Conservation (phyloP, 2,329 filamentous ascomycete genomes). For the Aureobasidium sp. region DNA sequence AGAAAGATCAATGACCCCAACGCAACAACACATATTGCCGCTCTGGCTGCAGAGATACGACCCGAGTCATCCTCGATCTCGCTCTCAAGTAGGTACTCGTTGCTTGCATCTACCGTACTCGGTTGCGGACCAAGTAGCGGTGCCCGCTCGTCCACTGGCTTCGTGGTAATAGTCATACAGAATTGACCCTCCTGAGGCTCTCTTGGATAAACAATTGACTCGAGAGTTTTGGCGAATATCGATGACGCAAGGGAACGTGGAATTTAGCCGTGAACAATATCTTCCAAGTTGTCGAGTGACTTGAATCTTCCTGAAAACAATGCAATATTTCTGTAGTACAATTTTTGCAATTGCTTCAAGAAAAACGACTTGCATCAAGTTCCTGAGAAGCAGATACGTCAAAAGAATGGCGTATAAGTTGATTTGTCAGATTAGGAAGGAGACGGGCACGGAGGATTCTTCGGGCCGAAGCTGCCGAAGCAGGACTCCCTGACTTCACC, state of each 20-base stretch:
- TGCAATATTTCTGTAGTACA: background rate
- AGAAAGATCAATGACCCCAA: slow-evolving; percentile 30
- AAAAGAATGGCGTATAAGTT: background rate
- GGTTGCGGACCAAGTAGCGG: slow-evolving; percentile 21
- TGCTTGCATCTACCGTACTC: slow-evolving; percentile 20
- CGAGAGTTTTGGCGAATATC: background rate
- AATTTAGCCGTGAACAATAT: background rate
- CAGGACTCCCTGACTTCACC: background rate
- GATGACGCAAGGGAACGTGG: slow-evolving; percentile 8
- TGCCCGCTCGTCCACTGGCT: slow-evolving; percentile 19
- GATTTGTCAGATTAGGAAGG: slow-evolving; percentile 12
- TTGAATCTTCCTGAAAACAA: background rate
- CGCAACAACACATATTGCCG: slow-evolving; percentile 17
- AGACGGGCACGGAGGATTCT: background rate
- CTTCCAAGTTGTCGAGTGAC: background rate
- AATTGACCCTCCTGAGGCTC: background rate
- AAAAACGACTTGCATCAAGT: background rate
- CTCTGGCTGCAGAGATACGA: slow-evolving; percentile 12
- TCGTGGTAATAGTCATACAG: background rate
- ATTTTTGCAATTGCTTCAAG: background rate
- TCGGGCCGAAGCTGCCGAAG: background rate
- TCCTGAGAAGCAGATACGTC: background rate
- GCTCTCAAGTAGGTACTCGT: slow-evolving; percentile 12
- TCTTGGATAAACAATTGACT: background rate
- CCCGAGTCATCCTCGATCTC: slow-evolving; percentile 12